These are phyloP conservation scores for Vitis hybrid DNA, from an alignment of 177 flowering plant genomes.

Conservation along the genomic window DNA sequence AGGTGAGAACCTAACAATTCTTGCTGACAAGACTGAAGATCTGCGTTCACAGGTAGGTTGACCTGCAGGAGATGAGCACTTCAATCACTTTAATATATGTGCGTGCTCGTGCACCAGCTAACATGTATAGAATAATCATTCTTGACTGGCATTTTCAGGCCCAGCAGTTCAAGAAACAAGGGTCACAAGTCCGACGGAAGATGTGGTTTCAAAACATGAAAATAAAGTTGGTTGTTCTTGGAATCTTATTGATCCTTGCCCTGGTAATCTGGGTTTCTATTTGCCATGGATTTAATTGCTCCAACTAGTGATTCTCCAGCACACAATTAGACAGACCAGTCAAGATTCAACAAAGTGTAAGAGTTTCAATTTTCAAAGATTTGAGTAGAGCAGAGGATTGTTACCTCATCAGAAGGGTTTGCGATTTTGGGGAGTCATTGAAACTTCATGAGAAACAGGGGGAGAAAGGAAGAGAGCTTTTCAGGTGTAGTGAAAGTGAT, in stretches of 20 bases:
- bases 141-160: conserved; percentile 50
- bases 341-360: not conserved
- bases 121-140: not conserved
- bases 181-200: conserved; percentile 73
- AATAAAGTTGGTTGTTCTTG: conserved; percentile 80
- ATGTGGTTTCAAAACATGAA: conserved; percentile 98
- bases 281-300: conserved; percentile 85
- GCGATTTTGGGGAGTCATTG: too few relatives aligned
- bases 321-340: not conserved
- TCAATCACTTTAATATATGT: not conserved
- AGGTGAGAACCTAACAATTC: conserved; percentile 67
- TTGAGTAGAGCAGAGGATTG: too few relatives aligned
- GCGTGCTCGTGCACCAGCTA: not conserved
- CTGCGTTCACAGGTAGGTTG: conserved; percentile 61
- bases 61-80: not conserved
- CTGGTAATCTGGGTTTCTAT: conserved; percentile 78
- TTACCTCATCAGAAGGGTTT: too few relatives aligned
- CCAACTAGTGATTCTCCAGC: conserved; percentile 38
- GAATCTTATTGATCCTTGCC: conserved; percentile 67
- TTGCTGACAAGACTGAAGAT: conserved; percentile 72
- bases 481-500: too few relatives aligned
- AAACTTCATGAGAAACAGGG: too few relatives aligned
- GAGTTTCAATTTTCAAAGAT: too few relatives aligned
- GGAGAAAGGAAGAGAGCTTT: too few relatives aligned
- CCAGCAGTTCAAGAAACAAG: conserved; percentile 58